Conservation (phyloP, 805 yeast genomes). For the Nakazawaea siamensis region DNA sequence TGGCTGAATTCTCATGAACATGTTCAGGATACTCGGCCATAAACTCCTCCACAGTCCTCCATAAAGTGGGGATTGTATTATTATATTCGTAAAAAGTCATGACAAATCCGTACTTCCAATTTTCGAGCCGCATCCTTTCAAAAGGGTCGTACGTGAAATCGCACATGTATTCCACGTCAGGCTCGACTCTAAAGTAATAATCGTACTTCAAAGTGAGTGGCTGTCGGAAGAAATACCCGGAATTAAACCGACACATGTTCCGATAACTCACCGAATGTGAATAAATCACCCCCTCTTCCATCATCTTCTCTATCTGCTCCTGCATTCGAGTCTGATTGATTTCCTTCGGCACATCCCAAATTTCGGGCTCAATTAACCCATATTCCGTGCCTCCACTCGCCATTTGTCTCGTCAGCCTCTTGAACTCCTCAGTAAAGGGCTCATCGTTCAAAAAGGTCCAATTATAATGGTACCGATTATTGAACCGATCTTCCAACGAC, state of each 20-base stretch:
- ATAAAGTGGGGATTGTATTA: constrained; percentile 80
- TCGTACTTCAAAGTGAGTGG: constrained; percentile 64
- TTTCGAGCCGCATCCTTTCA: constrained; percentile 63
- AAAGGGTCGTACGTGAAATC: constrained; percentile 88
- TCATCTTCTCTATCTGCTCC: constrained; percentile 35
- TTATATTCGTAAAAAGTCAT: constrained; percentile 75
- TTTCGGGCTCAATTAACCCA: constrained; percentile 55
- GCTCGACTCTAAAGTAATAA: constrained; percentile 94
- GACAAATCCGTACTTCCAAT: constrained; percentile 82
- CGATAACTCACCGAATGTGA: constrained; percentile 65
- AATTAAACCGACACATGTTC: constrained; percentile 93
- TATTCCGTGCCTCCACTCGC: constrained; percentile 62
- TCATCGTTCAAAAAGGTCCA: constrained; percentile 78
- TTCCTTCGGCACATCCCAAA: constrained; percentile 73
- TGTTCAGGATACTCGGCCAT: constrained; percentile 48
- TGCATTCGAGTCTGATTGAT: constrained; percentile 54
- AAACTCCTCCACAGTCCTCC: constrained; percentile 66
- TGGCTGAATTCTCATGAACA: constrained; percentile 56
- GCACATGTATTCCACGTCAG: constrained; percentile 81
- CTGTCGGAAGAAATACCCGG: constrained; percentile 85
- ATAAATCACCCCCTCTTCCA: constrained; percentile 44
- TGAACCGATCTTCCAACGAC: constrained; percentile 69
- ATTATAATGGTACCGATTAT: constrained; percentile 55
- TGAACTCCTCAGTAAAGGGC: constrained; percentile 57
- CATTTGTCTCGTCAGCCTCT: constrained; percentile 48